phyloP scores from a whole-genome alignment of 208 protist species.

The Trypanosoma cruzi region DNA sequence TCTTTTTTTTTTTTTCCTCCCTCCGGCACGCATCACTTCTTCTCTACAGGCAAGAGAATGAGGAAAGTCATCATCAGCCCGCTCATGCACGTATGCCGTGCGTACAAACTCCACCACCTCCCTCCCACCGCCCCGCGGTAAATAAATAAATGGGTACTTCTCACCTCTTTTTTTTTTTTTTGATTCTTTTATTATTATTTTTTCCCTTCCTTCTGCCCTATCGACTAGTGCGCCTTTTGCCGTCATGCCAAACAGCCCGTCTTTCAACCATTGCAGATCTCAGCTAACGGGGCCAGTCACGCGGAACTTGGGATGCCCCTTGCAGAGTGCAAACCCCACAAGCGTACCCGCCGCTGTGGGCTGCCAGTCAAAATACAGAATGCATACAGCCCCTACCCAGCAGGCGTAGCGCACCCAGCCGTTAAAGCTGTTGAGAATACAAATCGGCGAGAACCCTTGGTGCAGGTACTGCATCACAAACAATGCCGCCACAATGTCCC shows the following conservation, averaged over 20 bases:
- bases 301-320: constrained; percentile 60
- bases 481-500: constrained; percentile 79
- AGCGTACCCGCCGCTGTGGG: constrained; percentile 70
- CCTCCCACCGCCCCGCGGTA: too few relatives aligned
- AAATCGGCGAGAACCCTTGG: constrained; percentile 65
- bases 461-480: constrained; percentile 88
- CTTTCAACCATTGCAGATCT: background rate
- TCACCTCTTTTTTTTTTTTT: constrained; percentile 3
- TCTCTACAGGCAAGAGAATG: too few relatives aligned
- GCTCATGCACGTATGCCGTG: too few relatives aligned
- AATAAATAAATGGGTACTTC: too few relatives aligned
- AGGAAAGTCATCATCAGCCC: too few relatives aligned
- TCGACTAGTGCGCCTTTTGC: too few relatives aligned
- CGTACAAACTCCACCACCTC: too few relatives aligned
- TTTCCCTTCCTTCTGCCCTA: too few relatives aligned
- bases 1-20: too few relatives aligned
- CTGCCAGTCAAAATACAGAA: constrained; percentile 93
- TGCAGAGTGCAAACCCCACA: constrained; percentile 76
- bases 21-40: too few relatives aligned
- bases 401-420: constrained; percentile 89
- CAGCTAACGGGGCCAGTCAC: constrained; percentile 32
- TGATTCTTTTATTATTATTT: constrained; percentile 14
- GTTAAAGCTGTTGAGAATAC: constrained; percentile 84
- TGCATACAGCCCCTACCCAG: constrained; percentile 84
- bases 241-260: too few relatives aligned